Percentiles rank a stretch among this genome's conserved stretches.
phyloP scores from a whole-genome alignment of 2,329 filamentous ascomycete species.

The Cercospora janseana region DNA sequence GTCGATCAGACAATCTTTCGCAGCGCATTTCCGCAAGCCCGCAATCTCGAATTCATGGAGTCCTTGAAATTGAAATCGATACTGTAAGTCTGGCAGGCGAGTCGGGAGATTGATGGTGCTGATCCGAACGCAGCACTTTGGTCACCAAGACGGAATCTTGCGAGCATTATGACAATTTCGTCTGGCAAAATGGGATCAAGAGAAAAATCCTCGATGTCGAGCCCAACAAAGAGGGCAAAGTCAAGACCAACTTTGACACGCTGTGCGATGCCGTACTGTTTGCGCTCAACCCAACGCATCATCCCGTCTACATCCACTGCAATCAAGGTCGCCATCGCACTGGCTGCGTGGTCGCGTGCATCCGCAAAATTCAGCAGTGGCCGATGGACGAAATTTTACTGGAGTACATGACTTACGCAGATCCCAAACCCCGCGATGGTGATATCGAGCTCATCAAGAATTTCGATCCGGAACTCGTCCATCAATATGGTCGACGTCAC shows the following conservation, averaged over 20 bases:
- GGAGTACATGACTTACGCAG: constrained; percentile 68
- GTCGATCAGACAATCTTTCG: constrained; percentile 71
- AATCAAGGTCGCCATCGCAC: constrained; percentile 94
- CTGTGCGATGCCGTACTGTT: constrained; percentile 71
- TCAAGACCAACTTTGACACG: constrained; percentile 59
- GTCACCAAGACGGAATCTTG: constrained; percentile 47
- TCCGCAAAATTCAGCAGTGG: constrained; percentile 73
- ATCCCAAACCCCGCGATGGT: constrained; percentile 49
- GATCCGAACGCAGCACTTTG: constrained; percentile 44
- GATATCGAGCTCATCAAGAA: constrained; percentile 47
- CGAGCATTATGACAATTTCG: constrained; percentile 57
- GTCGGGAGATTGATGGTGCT: constrained; percentile 39
- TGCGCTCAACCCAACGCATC: constrained; percentile 68
- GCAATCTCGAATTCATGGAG: constrained; percentile 69
- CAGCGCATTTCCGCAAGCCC: constrained; percentile 71
- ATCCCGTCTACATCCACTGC: constrained; percentile 84
- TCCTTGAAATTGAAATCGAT: constrained; percentile 73
- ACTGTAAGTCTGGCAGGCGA: constrained; percentile 53
- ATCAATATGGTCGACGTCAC: constrained; percentile 27
- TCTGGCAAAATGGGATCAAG: constrained; percentile 64
- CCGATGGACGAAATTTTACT: constrained; percentile 59
- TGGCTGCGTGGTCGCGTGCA: constrained; percentile 78
- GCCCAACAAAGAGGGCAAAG: constrained; percentile 77
- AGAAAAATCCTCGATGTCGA: constrained; percentile 75
- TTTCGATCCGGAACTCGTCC: constrained; percentile 45